Percentiles rank a stretch among this genome's conserved stretches.
Evolutionary conservation across 1,284 basidiomycete species (phyloP).

Genomic region (Ustilago curta): DNA sequence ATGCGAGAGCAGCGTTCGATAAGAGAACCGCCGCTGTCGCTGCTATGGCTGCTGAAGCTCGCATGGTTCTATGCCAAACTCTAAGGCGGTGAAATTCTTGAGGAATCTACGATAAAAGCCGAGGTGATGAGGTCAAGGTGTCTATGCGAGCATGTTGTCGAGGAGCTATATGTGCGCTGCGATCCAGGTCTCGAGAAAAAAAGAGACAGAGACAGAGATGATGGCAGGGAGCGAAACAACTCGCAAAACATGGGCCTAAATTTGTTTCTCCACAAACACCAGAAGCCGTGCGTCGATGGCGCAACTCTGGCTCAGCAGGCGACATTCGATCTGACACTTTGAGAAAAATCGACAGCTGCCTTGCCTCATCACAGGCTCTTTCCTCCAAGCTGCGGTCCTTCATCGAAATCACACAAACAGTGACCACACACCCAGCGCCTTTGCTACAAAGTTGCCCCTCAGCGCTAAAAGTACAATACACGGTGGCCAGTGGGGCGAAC

Average conservation of each 20-base stretch:
- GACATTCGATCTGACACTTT: neutral
- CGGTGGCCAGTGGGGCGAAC: neutral
- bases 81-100: neutral
- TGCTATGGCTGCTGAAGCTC: conserved; percentile 5
- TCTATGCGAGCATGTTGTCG: conserved; percentile 13
- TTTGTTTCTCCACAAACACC: conserved; percentile 2
- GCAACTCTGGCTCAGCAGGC: neutral
- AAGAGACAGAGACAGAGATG: conserved; percentile 5
- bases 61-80: conserved; percentile 4
- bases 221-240: neutral
- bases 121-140: too few species aligned
- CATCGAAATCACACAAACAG: neutral
- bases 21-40: conserved; percentile 22
- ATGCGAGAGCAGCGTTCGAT: conserved; percentile 2
- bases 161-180: neutral
- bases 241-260: too few species aligned
- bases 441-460: neutral
- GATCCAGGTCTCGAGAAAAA: neutral
- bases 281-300: neutral
- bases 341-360: neutral
- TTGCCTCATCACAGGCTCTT: neutral
- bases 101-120: neutral
- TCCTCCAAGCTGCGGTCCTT: neutral
- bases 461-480: conserved; percentile 3
- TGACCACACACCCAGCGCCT: neutral